phyloP scores from a whole-genome alignment of 176 grass and related monocot species.

The bread wheat (Triticum aestivum) region DNA sequence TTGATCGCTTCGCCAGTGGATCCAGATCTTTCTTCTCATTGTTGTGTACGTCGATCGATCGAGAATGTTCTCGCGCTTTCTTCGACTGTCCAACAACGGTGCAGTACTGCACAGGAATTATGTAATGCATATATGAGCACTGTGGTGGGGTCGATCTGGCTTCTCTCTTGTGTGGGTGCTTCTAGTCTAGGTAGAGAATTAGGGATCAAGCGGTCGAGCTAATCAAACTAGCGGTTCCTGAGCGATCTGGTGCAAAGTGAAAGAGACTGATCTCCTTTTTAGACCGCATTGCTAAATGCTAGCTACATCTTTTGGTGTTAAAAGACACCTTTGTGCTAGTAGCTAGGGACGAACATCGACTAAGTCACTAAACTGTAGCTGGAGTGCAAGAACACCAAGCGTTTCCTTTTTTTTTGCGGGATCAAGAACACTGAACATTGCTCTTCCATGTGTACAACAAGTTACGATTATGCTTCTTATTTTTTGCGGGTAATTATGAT shows the following conservation, averaged over 20 bases:
- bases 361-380: neutral
- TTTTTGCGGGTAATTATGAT: neutral
- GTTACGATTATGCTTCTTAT: neutral
- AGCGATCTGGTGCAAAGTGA: constrained; percentile 16
- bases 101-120: constrained; percentile 24
- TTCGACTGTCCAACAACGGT: constrained; percentile 27
- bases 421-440: neutral
- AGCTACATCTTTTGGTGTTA: constrained; percentile 3
- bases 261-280: constrained; percentile 24
- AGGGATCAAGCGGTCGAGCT: neutral
- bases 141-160: constrained; percentile 10
- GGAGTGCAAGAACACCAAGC: neutral
- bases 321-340: neutral
- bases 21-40: constrained; percentile 19
- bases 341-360: neutral
- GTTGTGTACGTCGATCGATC: constrained; percentile 19
- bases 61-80: constrained; percentile 44
- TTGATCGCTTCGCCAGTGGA: constrained; percentile 13
- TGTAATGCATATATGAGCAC: neutral
- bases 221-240: neutral
- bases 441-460: neutral
- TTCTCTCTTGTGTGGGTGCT: constrained; percentile 1
- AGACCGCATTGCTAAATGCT: neutral
- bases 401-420: too few species aligned
- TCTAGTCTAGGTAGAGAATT: neutral